Base-by-base conservation (phyloP, 768 basidiomycete genomes). In the Phylloporus sp. region DNA sequence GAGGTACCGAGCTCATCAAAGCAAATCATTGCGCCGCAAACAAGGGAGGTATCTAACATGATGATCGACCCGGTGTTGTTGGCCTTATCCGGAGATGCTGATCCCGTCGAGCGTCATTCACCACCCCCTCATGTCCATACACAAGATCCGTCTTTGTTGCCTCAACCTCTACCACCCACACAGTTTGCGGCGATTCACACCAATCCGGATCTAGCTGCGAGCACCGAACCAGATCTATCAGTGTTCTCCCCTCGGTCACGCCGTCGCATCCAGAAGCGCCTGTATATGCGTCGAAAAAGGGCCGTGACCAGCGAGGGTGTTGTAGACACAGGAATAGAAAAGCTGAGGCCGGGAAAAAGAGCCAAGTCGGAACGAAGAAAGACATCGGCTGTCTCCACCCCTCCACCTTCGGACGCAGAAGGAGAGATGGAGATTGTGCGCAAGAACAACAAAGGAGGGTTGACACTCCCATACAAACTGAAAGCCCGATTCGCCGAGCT, bases 211-310 rank as follows among this genome's bases (percentile, higher is more conserved):
- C 38, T 28, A 6, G 9, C 50, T 18, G 23, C 24, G 23, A 58
- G 46, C 3, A 47, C 41, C 32, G 47, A 53, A 5, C n/a, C 56
- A 26, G 63, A 63, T 40, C 42, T 64, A 16, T 55, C 56, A n/a
- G 47, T 48, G 27, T 70, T 78, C 20, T 79, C 75, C 18, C 81
- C 82, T 1, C 59, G 57, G 2, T 73, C 78, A 9, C 81, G 81
- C 7, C 77, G 82, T 29, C 80, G 78, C n/a, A 55, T 80, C 22
- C 69, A 70, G 52, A 88, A 88, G 52, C 75, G 86, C 34, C 70
- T 89, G 6, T 79, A 86, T 56, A 89, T 89, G 88, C 81, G 87
- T 6, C 78, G 80, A 26, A 83, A 80, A 62, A 78, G 87, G 38
- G 86, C 88, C 26, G 85, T 73, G 35, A 64, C 56, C 12, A 61